Evolutionary conservation across 768 basidiomycete genomes (phyloP).

Genomic region (Tylopilus sp.): DNA sequence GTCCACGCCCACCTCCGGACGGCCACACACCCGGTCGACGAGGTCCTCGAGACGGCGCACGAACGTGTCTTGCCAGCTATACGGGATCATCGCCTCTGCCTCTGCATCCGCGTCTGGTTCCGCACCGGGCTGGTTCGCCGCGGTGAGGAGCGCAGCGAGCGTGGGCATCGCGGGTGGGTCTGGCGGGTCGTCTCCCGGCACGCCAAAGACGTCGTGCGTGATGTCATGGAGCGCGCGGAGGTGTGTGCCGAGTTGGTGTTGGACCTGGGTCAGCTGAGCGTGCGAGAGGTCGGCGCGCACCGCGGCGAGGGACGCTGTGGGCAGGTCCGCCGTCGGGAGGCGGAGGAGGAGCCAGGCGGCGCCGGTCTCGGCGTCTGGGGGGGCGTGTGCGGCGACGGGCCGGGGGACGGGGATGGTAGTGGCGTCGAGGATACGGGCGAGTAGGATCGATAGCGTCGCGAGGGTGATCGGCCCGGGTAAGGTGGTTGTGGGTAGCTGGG

Average conservation of each 20-base stretch:
- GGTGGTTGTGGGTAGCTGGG: conserved; percentile 4
- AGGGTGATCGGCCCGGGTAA: conserved; percentile 22
- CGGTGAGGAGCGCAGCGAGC: conserved; percentile 9
- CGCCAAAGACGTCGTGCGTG: conserved; percentile 78
- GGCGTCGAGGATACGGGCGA: conserved; percentile 38
- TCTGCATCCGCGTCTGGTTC: conserved; percentile 13
- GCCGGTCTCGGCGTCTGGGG: conserved; percentile 27
- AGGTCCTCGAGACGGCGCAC: conserved; percentile 54
- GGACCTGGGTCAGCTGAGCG: conserved; percentile 43
- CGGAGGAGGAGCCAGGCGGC: conserved; percentile 31
- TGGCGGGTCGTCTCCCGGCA: conserved; percentile 33
- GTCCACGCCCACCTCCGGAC: conserved; percentile 20
- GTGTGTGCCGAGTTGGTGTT: conserved; percentile 58
- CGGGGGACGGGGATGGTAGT: conserved; percentile 51
- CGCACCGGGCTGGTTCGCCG: neutral
- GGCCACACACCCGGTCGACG: conserved; percentile 41
- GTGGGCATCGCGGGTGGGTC: conserved; percentile 32
- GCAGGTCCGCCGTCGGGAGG: conserved; percentile 35
- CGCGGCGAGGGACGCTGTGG: conserved; percentile 32
- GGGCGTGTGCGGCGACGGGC: conserved; percentile 43
- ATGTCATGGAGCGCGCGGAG: conserved; percentile 63
- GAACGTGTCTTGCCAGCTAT: conserved; percentile 73
- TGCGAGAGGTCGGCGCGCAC: conserved; percentile 34
- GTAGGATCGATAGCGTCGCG: conserved; percentile 37
- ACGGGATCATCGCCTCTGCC: conserved; percentile 32